Conservation (phyloP, 768 basidiomycete species). For the Leccinellum rugosiceps region DNA sequence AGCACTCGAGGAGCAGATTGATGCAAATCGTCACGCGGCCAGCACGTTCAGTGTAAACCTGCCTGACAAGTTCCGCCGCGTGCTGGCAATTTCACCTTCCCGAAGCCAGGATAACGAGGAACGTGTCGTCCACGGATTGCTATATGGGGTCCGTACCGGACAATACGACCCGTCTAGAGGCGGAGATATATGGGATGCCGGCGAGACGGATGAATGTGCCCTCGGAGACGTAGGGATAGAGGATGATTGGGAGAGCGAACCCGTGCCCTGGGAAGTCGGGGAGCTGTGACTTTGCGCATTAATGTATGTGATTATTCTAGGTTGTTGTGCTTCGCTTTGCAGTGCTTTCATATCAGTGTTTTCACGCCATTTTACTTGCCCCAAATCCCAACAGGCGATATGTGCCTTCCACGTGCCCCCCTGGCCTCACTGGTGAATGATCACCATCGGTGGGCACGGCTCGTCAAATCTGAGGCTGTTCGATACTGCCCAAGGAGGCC, state of each 20-base stretch:
- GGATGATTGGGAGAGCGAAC: slow-evolving; percentile 74
- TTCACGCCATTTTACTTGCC: slow-evolving; percentile 24
- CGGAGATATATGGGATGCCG: slow-evolving; percentile 74
- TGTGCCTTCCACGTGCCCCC: slow-evolving; percentile 27
- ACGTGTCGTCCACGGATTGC: slow-evolving; percentile 53
- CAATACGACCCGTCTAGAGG: slow-evolving; percentile 64
- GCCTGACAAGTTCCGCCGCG: slow-evolving; percentile 61
- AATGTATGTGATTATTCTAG: slow-evolving; percentile 32
- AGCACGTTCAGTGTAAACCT: slow-evolving; percentile 52
- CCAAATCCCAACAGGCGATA: slow-evolving; percentile 17
- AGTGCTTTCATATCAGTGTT: slow-evolving; percentile 32
- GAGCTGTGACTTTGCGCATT: slow-evolving; percentile 49
- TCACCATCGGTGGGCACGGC: not conserved
- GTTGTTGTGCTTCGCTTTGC: slow-evolving; percentile 24
- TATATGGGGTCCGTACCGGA: slow-evolving; percentile 53
- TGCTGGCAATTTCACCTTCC: slow-evolving; percentile 58
- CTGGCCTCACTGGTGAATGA: not conserved
- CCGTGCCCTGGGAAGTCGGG: slow-evolving; percentile 77
- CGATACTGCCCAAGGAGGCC: slow-evolving; percentile 10
- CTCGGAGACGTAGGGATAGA: slow-evolving; percentile 50
- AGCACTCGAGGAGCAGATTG: slow-evolving; percentile 10
- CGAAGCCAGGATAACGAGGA: slow-evolving; percentile 44
- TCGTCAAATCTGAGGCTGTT: slow-evolving; percentile 9
- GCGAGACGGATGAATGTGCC: slow-evolving; percentile 50
- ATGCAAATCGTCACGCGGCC: slow-evolving; percentile 34